These are phyloP conservation scores for Microbotryum scabiosae DNA, from an alignment of 1,284 basidiomycete species.

Conservation along the genomic window DNA sequence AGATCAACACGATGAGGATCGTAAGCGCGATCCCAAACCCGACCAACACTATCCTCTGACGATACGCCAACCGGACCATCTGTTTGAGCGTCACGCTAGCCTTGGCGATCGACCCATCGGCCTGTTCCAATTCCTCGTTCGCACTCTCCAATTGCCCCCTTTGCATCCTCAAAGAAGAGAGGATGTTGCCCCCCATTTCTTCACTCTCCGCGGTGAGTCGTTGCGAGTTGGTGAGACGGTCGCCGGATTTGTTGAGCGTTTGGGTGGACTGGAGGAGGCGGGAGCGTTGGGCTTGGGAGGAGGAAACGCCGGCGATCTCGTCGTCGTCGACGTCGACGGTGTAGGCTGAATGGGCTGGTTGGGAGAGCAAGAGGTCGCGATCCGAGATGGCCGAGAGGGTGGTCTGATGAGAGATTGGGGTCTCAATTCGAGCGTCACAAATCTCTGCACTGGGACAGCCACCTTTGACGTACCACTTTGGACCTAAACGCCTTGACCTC, in stretches of 20 bases:
- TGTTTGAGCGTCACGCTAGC: constrained; percentile 17
- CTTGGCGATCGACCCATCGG: constrained; percentile 20
- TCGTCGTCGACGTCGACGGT: constrained; percentile 9
- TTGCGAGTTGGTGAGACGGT: constrained; percentile 22
- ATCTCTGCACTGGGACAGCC: too few species aligned
- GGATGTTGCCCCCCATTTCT: constrained; percentile 18
- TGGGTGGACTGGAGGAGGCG: constrained; percentile 19
- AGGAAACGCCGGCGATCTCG: not conserved
- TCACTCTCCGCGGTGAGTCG: constrained; percentile 25
- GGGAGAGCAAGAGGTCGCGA: constrained; percentile 23
- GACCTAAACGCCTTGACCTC: constrained; percentile 8
- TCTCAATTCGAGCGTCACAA: too few species aligned
- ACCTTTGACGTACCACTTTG: constrained; percentile 9
- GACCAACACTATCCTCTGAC: constrained; percentile 19
- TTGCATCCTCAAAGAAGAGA: constrained; percentile 19
- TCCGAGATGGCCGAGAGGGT: constrained; percentile 9
- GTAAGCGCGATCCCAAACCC: constrained; percentile 10
- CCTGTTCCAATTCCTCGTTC: constrained; percentile 24
- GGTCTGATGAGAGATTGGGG: not conserved
- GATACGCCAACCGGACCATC: constrained; percentile 23
- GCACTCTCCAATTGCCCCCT: constrained; percentile 19
- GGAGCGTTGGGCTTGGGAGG: constrained; percentile 13
- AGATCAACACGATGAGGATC: constrained; percentile 11
- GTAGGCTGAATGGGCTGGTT: constrained; percentile 7
- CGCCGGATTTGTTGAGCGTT: constrained; percentile 10